phyloP scores from a whole-genome alignment of 2,329 filamentous ascomycete species.

The Arthroderma uncinatum region DNA sequence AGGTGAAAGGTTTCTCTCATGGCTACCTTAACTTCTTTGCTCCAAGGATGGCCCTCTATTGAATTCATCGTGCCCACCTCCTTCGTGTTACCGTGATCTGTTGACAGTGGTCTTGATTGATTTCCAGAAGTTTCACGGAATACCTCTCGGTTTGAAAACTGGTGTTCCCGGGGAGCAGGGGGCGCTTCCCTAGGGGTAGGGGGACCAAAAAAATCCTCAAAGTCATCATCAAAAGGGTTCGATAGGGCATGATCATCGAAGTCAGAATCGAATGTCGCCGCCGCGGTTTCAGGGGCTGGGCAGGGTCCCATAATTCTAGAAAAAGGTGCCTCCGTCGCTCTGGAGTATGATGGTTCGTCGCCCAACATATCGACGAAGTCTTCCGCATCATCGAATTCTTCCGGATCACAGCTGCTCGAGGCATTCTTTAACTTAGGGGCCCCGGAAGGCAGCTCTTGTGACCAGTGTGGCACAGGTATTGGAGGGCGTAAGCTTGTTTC shows the following conservation, averaged over 20 bases:
- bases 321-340: slow-evolving; percentile 14
- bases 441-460: neutral
- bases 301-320: slow-evolving; percentile 29
- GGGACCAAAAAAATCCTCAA: slow-evolving; percentile 8
- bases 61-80: neutral
- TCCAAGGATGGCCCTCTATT: slow-evolving; percentile 54
- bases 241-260: slow-evolving; percentile 36
- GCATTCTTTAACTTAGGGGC: neutral
- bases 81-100: slow-evolving; percentile 21
- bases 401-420: neutral
- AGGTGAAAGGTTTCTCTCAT: slow-evolving; percentile 76
- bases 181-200: slow-evolving; percentile 10
- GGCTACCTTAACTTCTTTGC: slow-evolving; percentile 67
- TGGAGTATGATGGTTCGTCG: neutral
- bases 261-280: slow-evolving; percentile 35
- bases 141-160: slow-evolving; percentile 22
- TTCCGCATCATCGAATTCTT: neutral
- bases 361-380: neutral
- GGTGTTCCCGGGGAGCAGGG: slow-evolving; percentile 1
- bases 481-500: neutral
- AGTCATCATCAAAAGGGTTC: slow-evolving; percentile 27
- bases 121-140: slow-evolving; percentile 36
- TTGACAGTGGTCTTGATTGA: slow-evolving; percentile 20
- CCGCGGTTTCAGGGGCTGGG: slow-evolving; percentile 6
- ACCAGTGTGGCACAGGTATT: neutral